These are phyloP conservation scores for Aspergillus udagawae DNA, from an alignment of 2,329 filamentous ascomycete genomes.

Conservation along the genomic window DNA sequence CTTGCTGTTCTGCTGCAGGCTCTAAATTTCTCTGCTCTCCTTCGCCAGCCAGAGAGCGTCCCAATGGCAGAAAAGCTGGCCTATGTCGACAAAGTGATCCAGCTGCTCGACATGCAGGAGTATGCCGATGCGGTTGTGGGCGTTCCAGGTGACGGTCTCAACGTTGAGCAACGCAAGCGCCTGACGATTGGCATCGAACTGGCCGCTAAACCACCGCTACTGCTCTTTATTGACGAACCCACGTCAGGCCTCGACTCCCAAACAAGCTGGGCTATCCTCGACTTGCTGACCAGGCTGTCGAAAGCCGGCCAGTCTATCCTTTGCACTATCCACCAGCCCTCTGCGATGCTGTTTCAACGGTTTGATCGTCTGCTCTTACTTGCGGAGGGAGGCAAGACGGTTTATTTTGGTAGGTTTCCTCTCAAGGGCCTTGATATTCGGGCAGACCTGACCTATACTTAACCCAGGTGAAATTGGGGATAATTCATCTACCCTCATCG, in stretches of 20 bases:
- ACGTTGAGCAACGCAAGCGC: conserved; percentile 64
- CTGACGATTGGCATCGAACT: conserved; percentile 93
- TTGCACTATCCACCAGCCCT: conserved; percentile 96
- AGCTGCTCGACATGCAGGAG: conserved; percentile 81
- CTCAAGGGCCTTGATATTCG: too few species aligned
- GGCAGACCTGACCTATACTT: too few species aligned
- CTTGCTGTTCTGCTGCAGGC: conserved; percentile 52
- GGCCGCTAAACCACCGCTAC: conserved; percentile 80
- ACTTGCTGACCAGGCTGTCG: conserved; percentile 82
- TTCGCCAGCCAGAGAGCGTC: conserved; percentile 74
- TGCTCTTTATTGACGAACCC: conserved; percentile 92
- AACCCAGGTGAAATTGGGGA: conserved; percentile 61
- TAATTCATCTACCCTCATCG: conserved; percentile 53
- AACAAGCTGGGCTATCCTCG: conserved; percentile 87
- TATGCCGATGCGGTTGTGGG: conserved; percentile 90
- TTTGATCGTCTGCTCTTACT: conserved; percentile 66
- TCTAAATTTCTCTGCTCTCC: conserved; percentile 76
- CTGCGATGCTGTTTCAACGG: conserved; percentile 87
- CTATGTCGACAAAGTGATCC: conserved; percentile 88
- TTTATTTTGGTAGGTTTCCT: conserved; percentile 54
- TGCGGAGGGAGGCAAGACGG: conserved; percentile 61
- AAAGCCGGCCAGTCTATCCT: conserved; percentile 87
- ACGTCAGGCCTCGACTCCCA: conserved; percentile 92
- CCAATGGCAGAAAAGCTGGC: conserved; percentile 72
- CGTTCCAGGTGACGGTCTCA: conserved; percentile 75